A percentile compares a stretch with the other conserved stretches of the same genome.
Evolutionary conservation across 2,329 filamentous ascomycete genomes (phyloP).

Genomic region (Microascus cirrosus): DNA sequence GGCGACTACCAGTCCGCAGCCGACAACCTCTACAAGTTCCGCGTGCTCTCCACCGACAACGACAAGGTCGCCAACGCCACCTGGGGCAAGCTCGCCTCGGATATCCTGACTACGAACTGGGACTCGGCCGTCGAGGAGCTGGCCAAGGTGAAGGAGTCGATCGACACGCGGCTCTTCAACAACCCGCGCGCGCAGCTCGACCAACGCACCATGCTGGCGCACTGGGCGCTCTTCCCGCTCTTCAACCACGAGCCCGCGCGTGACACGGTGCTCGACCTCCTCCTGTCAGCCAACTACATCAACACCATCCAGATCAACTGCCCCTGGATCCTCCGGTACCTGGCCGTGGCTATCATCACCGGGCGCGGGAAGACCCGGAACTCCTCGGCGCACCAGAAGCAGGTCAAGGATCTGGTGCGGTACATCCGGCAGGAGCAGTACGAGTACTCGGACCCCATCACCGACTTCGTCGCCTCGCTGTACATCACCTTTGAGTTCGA

Average conservation of each 20-base stretch:
- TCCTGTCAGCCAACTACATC: conserved; percentile 96
- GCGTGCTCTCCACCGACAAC: conserved; percentile 94
- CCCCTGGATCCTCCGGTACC: conserved; percentile 92
- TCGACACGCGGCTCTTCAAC: conserved; percentile 91
- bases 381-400: conserved; percentile 85
- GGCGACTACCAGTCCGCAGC: conserved; percentile 85
- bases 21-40: conserved; percentile 94
- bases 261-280: conserved; percentile 85
- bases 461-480: conserved; percentile 89
- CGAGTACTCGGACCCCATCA: conserved; percentile 93
- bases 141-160: conserved; percentile 79
- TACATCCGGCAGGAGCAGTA: conserved; percentile 96
- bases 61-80: conserved; percentile 93
- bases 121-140: conserved; percentile 86
- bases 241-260: conserved; percentile 94
- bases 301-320: conserved; percentile 98
- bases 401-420: conserved; percentile 92
- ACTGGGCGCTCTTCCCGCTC: conserved; percentile 98
- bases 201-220: conserved; percentile 92
- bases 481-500: conserved; percentile 85
- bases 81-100: conserved; percentile 94
- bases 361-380: conserved; percentile 75
- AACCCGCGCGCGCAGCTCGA: conserved; percentile 92
- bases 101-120: conserved; percentile 94
- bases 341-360: conserved; percentile 89